Percentiles rank a stretch among this genome's conserved stretches.
phyloP scores from a whole-genome alignment of 2,329 filamentous ascomycete species.

The Xylaria sp. region DNA sequence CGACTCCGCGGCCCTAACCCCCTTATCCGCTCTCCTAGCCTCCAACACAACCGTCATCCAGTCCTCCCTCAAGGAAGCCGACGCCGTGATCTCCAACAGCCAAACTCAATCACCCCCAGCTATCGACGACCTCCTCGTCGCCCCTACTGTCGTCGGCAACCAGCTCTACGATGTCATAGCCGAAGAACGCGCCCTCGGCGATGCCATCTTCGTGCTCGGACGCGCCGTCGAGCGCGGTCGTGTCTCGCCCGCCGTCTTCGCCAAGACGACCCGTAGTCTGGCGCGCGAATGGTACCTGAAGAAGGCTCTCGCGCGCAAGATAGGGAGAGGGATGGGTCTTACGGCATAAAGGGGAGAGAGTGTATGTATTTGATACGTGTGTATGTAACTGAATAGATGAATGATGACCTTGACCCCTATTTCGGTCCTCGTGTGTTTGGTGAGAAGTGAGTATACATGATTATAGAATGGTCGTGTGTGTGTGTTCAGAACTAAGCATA shows the following conservation, averaged over 20 bases:
- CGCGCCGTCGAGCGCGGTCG: slow-evolving; percentile 68
- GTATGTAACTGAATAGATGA: no score
- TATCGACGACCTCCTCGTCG: slow-evolving; percentile 88
- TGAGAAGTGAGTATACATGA: no score
- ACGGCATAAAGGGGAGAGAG: slow-evolving; percentile 23
- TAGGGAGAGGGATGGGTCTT: slow-evolving; percentile 70
- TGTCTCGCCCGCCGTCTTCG: slow-evolving; percentile 66
- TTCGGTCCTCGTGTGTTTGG: no score
- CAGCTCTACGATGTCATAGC: slow-evolving; percentile 86
- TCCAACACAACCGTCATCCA: slow-evolving; percentile 76
- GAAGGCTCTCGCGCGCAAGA: slow-evolving; percentile 74
- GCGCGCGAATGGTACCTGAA: slow-evolving; percentile 79
- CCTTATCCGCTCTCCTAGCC: slow-evolving; percentile 64
- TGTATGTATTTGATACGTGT: no score
- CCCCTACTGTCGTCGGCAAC: slow-evolving; percentile 85
- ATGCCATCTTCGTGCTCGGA: slow-evolving; percentile 78
- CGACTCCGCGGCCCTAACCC: slow-evolving; percentile 66
- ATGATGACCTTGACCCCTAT: no score
- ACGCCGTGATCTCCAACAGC: slow-evolving; percentile 70
- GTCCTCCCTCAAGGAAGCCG: slow-evolving; percentile 71
- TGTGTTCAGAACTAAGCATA: no score
- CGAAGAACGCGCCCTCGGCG: slow-evolving; percentile 80
- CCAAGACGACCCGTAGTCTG: slow-evolving; percentile 68
- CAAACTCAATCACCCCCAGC: slow-evolving; percentile 63
- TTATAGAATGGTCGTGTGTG: no score